Evolutionary conservation across 2,329 filamentous ascomycete species (phyloP), one percentile per base, ranked within the genome.

Genomic region (Lasiodiplodia gonubiensis): DNA sequence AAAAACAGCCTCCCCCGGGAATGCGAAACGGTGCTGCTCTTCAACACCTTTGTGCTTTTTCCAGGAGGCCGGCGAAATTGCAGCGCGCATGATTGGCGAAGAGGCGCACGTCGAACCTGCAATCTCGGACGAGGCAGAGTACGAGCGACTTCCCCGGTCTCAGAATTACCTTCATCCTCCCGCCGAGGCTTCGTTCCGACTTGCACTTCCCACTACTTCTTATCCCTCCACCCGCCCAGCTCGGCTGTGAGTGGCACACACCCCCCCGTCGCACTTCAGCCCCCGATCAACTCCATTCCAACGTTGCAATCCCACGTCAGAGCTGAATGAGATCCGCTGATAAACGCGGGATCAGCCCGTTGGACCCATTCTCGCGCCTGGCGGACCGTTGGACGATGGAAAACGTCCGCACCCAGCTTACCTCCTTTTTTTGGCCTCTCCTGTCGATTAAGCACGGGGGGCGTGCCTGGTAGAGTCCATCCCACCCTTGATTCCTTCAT

Each of bases 401-500:
- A 61, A 61, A 49, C 57, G 27, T 18, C 37, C 14, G 27, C 25
- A 18, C 27, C 42, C 59, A 60, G 42, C 33, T 25, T 35, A 30
- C 59, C 18, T 63, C 30, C 59, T 51, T 63, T 51, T 23, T 27
- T 18, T 25, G 30, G 42, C 42, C 21, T 27, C 57, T 61, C 57
- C 57, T 61, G 46, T 33, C 57, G 39, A 33, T 33, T 46, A 16
- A 23, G 37, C 35, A 30, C 37, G 37, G 55, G 55, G 54, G 54
- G 21, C 59, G 35, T 39, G 59, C 59, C 57, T 33, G 55, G 51
- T 30, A 11, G 53, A 21, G 27, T 25, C n/a, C 55, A 46, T 60
- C 37, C 37, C 46, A 63, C 59, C 59, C 59, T 63, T 63, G 59
- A 63, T 63, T 63, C 59, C 59, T 63, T 63, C 59, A 63, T 63